Percentiles rank a stretch among this genome's conserved stretches.
Conservation (phyloP, 768 basidiomycete genomes). For the Psilocybe cubensis region DNA sequence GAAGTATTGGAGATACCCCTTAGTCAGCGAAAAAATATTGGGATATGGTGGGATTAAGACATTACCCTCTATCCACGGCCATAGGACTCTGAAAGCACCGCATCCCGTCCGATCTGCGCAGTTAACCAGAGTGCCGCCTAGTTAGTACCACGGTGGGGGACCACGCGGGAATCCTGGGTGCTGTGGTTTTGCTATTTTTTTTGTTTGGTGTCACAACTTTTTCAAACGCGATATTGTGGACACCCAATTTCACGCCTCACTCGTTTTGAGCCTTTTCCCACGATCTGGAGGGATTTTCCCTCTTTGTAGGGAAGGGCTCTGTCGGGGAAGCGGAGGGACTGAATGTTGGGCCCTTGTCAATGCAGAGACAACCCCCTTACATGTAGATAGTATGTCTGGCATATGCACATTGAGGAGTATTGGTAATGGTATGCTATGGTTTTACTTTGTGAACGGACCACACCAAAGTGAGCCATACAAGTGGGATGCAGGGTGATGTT, state of each 20-base stretch:
- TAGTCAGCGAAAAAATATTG: not conserved
- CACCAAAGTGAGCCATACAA: not conserved
- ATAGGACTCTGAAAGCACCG: not conserved
- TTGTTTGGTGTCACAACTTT: not conserved
- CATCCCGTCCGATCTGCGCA: slow-evolving; percentile 10
- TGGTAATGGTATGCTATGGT: too few species aligned
- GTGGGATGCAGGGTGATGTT: not conserved
- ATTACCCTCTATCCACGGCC: slow-evolving; percentile 34
- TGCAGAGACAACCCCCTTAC: slow-evolving; percentile 10
- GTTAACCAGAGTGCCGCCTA: slow-evolving; percentile 9
- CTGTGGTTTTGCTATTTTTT: slow-evolving; percentile 8
- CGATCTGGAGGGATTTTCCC: slow-evolving; percentile 28
- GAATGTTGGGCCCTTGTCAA: slow-evolving; percentile 14
- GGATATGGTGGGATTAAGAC: slow-evolving; percentile 17
- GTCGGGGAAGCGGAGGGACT: slow-evolving; percentile 13
- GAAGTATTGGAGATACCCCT: too few species aligned
- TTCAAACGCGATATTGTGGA: slow-evolving; percentile 23
- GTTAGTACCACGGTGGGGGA: slow-evolving; percentile 13
- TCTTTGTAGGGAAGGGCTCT: slow-evolving; percentile 26
- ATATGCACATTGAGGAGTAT: not conserved
- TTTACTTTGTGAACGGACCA: slow-evolving; percentile 2
- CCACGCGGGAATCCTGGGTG: slow-evolving; percentile 12
- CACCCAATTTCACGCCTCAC: slow-evolving; percentile 22
- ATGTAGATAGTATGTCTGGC: too few species aligned
- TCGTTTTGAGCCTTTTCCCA: slow-evolving; percentile 16